Conservation (phyloP, 1,139 yeast genomes). For the Sugiyamaella grinbergsii region DNA sequence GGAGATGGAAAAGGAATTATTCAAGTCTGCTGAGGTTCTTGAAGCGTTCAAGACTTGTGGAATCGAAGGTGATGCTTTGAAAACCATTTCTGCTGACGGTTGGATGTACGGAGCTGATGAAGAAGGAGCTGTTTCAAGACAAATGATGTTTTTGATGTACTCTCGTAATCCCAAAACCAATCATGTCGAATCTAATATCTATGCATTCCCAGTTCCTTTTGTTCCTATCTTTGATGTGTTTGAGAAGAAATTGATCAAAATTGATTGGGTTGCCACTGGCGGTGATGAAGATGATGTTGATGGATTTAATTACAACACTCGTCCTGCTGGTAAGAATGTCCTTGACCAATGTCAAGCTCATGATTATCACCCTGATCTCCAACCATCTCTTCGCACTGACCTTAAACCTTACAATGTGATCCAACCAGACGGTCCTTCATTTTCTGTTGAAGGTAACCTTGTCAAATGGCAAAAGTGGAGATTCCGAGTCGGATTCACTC, state of each 20-base stretch:
- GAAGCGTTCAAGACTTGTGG: constrained; percentile 59
- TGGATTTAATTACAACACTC: constrained; percentile 41
- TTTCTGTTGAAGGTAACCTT: constrained; percentile 59
- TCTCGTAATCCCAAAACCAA: constrained; percentile 56
- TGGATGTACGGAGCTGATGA: constrained; percentile 93
- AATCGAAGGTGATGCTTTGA: constrained; percentile 52
- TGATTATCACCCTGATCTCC: constrained; percentile 53
- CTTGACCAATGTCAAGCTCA: constrained; percentile 69
- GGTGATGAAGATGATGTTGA: constrained; percentile 57
- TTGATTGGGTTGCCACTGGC: constrained; percentile 69
- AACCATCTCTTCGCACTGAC: constrained; percentile 45
- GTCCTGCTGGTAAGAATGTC: constrained; percentile 63
- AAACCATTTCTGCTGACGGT: constrained; percentile 73
- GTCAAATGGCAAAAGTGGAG: constrained; percentile 91
- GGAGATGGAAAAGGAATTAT: constrained; percentile 66
- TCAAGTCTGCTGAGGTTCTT: constrained; percentile 66
- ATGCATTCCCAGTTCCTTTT: constrained; percentile 79
- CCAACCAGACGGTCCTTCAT: constrained; percentile 89
- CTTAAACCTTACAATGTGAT: constrained; percentile 73
- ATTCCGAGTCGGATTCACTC: constrained; percentile 71
- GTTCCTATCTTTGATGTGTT: constrained; percentile 78
- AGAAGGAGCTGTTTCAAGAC: constrained; percentile 74
- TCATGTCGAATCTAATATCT: constrained; percentile 81
- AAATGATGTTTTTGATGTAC: constrained; percentile 78
- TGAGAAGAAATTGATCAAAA: constrained; percentile 65